Evolutionary conservation across 2,329 filamentous ascomycete species (phyloP), one percentile per base, ranked within the genome.

Genomic region (Nannizzia gypsea): DNA sequence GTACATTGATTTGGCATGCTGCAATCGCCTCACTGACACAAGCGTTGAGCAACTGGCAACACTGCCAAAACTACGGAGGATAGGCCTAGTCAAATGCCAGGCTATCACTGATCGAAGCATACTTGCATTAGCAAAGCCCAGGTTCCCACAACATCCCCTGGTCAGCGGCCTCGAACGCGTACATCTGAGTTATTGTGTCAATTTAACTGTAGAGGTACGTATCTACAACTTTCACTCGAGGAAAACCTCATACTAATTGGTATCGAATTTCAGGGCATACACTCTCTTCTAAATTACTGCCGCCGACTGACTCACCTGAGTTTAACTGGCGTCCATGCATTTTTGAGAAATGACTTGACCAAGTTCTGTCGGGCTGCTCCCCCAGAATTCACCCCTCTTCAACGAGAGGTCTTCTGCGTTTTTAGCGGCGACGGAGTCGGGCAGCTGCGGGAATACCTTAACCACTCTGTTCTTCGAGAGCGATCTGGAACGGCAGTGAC

Each of bases 1-100:
- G 59, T 99, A 99, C 71, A 99, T 99, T 64, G 93, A 99, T 70
- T 78, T 99, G 48, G 93, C 93, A n/a, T 97, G 93, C 76, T 99
- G 93, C 73, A 83, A 82, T 13, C 86, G 89, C 66, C 78, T 99
- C 62, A 97, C 93, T 0, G 93, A 99, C 67, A 80, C 81, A 9
- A 96, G 91, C 22, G 87, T 99, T 15, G 87, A 82, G 63, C 86
- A 89, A 64, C 79, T 99, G 40, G 91, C 93, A 3, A 83, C 83
- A 13, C 80, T 99, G 4, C 93, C 93, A 2, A 99, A 99, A 73
- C 78, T 99, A 58, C 91, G 96, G 77, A 82, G 93, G 40, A 96
- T 99, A 62, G 93, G 93, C 0, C 76, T 99, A 58, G 93, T 99
- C 59, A 99, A 99, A 73, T 99, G 93, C 69, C 84, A 84, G 62